Base-by-base conservation (phyloP, 1,139 yeast genomes). In the Candida sojae region DNA sequence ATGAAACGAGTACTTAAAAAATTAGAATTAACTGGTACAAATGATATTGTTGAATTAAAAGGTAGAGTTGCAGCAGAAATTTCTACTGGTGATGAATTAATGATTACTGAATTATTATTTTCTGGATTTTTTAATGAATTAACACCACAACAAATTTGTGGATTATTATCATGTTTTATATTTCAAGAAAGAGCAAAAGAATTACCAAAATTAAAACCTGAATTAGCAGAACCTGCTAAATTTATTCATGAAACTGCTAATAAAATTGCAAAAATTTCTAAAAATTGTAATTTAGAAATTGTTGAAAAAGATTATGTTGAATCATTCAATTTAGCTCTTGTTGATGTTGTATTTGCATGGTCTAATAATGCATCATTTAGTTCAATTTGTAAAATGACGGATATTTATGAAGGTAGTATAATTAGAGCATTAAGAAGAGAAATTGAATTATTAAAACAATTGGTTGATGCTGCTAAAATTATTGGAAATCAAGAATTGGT, bases 271-370 rank as follows among this genome's bases (percentile, higher is more conserved):
- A 90, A 89, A 61, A 83, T 91, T 8, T 87, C 88, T 55, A 85
- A 83, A 58, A 98, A 93, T 63, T 86, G 95, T 64, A 92, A 93
- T 67, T 78, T 95, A 46, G 97, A 92, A 55, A 74, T 93, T 43
- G 84, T 84, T 6, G 98, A 91, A 63, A 90, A 90, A 60, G 98
- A 92, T 53, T 95, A 93, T 62, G 86, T 93, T 39, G 96, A 91
- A 63, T 80, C 86, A 30, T 95, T 93, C 74, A 83, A 96, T 66
- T 86, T 91, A 25, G 96, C 93, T 63, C 76, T 95, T 55, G 92
- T 95, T 98, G 98, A 91, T 64, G 98, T 93, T 44, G 97, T 95
- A 0, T 90, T 72, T 67, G 90, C 95, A 41, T 95, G 99, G 99
- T 89, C 97, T 64, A 86, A 87, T 63, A 98, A 98, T 29, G 97